phyloP scores from a whole-genome alignment of 140 eudicot genomes.

The Stevia rebaudiana region DNA sequence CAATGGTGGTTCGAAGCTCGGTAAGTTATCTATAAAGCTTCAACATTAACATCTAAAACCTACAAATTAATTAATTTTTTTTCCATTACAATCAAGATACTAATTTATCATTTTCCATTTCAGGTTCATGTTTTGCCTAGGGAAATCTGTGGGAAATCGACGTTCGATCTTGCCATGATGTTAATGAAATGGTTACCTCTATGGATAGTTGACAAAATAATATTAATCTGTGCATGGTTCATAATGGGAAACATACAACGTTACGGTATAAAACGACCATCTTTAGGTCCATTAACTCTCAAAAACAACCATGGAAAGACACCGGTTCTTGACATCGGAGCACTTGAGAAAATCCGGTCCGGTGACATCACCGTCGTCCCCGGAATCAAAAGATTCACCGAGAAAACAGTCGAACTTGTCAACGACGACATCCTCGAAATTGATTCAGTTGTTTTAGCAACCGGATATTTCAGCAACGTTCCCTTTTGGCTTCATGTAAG shows the following conservation, averaged over 20 bases:
- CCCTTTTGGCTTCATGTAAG: conserved; percentile 98
- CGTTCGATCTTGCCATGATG: conserved; percentile 66
- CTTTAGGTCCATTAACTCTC: conserved; percentile 64
- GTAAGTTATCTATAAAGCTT: conserved; percentile 38
- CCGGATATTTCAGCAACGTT: conserved; percentile 90
- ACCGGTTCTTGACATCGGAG: conserved; percentile 89
- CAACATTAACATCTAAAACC: neutral
- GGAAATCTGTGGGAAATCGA: conserved; percentile 66
- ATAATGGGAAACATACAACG: conserved; percentile 62
- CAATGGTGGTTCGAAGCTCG: conserved; percentile 54
- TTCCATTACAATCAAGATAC: conserved; percentile 10
- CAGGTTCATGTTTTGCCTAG: conserved; percentile 93
- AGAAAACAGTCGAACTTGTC: conserved; percentile 56
- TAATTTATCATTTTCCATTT: conserved; percentile 19
- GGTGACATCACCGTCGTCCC: conserved; percentile 67
- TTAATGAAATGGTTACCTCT: conserved; percentile 78
- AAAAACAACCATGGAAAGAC: conserved; percentile 79
- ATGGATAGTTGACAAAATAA: conserved; percentile 67
- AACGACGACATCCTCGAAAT: conserved; percentile 51
- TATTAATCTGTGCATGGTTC: conserved; percentile 63
- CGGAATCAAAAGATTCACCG: conserved; percentile 58
- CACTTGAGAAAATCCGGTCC: conserved; percentile 62
- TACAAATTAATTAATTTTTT: neutral
- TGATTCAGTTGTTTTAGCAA: conserved; percentile 72
- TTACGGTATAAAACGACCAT: conserved; percentile 70